Evolutionary conservation across 805 yeast species (phyloP), one percentile per base, ranked within the genome.

Genomic region (Jamesozyma piceae): DNA sequence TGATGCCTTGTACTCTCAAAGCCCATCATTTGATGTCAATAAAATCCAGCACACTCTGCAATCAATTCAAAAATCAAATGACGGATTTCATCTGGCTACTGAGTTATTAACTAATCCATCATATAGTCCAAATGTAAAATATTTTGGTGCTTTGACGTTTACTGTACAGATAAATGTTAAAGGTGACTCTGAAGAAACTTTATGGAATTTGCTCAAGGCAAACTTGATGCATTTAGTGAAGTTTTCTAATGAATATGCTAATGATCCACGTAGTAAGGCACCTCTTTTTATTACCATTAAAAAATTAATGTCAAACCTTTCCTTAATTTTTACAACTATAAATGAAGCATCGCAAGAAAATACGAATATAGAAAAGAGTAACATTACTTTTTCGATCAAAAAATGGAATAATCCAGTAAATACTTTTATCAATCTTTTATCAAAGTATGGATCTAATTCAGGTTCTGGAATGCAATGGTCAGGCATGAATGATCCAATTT

Each of bases 81-180:
- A 52, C n/a, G 66, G 65, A 2, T 42, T 50, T 28, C 50, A 46
- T 11, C 37, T 61, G 13, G 66, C 63, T 2, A 50, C 52, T 42
- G 60, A 53, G 24, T 37, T 62, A 32, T 39, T 62, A 18, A 39
- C 42, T 4, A 45, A 48, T 19, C 43, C 45, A 2, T 38, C 30
- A 2, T 54, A 42, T 36, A 54, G 61, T 15, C 33, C 56, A 5
- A 57, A 61, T 44, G 60, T 55, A 11, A 52, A 56, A 39, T 62
- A 60, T 46, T 62, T 62, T 43, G 66, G 65, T 41, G 66, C 66
- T 2, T 43, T 62, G 31, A 61, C 65, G 4, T 47, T 58, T 15
- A 54, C 66, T 14, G 66, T 62, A 10, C 65, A 61, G 35, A 41
- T 59, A 13, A 57, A 51, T 37, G 47, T 54, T 1, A 46, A 43